phyloP scores from a whole-genome alignment of 208 protist species.

The Acanthamoeba triangularis region DNA sequence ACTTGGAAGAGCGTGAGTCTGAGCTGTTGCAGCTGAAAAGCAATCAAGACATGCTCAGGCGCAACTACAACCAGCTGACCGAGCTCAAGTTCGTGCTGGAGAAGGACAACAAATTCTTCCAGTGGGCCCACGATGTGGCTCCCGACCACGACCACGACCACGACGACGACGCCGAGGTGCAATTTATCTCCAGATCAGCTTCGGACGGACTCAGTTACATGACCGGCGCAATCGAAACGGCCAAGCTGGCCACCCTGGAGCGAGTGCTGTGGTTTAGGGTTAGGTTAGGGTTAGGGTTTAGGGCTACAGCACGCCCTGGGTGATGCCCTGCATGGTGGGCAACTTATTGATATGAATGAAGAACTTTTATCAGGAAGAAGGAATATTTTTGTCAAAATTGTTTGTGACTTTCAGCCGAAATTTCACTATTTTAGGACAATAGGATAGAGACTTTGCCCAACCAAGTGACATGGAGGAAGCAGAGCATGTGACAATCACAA shows the following conservation, averaged over 20 bases:
- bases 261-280: conserved; percentile 97
- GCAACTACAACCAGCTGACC: conserved; percentile 90
- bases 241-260: conserved; percentile 95
- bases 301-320: too few relatives aligned
- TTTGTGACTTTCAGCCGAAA: too few relatives aligned
- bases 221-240: conserved; percentile 96
- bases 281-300: too few relatives aligned
- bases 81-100: conserved; percentile 91
- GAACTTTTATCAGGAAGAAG: too few relatives aligned
- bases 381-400: too few relatives aligned
- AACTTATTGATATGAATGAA: too few relatives aligned
- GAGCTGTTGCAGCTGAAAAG: conserved; percentile 95
- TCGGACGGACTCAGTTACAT: conserved; percentile 89
- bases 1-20: conserved; percentile 90
- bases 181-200: not conserved
- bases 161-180: conserved; percentile 29
- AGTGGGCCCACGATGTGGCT: conserved; percentile 57
- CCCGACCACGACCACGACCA: not conserved
- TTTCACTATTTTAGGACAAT: too few relatives aligned
- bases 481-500: too few relatives aligned
- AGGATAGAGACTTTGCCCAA: too few relatives aligned
- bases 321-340: too few relatives aligned
- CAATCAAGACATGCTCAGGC: conserved; percentile 89
- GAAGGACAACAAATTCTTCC: conserved; percentile 89
- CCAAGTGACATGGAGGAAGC: too few relatives aligned